A percentile compares a stretch with the other conserved stretches of the same genome.
Conservation (phyloP, 805 yeast species). For the Saturnispora silvae region DNA sequence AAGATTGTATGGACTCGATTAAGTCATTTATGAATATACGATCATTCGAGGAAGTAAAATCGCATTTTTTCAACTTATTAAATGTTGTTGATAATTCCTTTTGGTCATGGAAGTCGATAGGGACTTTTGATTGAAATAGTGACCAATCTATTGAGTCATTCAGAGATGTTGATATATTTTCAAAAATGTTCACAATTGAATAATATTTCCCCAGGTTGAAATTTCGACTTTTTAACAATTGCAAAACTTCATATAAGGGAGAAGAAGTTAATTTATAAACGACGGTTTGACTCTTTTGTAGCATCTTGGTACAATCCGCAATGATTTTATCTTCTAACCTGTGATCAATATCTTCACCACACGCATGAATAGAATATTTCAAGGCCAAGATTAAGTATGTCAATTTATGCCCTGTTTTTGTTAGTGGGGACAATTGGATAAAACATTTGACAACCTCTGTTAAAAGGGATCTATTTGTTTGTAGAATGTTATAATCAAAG, state of each 20-base stretch:
- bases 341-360: constrained; percentile 1
- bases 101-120: neutral
- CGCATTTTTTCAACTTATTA: neutral
- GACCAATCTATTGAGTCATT: neutral
- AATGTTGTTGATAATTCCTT: neutral
- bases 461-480: neutral
- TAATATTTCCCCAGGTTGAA: too few relatives aligned
- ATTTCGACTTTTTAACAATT: too few relatives aligned
- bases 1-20: too few relatives aligned
- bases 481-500: neutral
- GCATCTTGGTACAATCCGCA: constrained; percentile 11
- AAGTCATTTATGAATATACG: neutral
- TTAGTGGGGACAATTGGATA: constrained; percentile 9
- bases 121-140: too few relatives aligned
- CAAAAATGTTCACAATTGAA: too few relatives aligned
- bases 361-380: constrained; percentile 8
- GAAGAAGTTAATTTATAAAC: constrained; percentile 11
- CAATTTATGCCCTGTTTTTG: constrained; percentile 13
- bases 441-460: constrained; percentile 4
- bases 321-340: constrained; percentile 6
- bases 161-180: neutral
- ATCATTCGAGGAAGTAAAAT: neutral
- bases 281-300: constrained; percentile 2
- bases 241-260: neutral
- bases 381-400: constrained; percentile 10